Evolutionary conservation across 2,329 filamentous ascomycete genomes (phyloP).

Genomic region (Diplocarpon mali): DNA sequence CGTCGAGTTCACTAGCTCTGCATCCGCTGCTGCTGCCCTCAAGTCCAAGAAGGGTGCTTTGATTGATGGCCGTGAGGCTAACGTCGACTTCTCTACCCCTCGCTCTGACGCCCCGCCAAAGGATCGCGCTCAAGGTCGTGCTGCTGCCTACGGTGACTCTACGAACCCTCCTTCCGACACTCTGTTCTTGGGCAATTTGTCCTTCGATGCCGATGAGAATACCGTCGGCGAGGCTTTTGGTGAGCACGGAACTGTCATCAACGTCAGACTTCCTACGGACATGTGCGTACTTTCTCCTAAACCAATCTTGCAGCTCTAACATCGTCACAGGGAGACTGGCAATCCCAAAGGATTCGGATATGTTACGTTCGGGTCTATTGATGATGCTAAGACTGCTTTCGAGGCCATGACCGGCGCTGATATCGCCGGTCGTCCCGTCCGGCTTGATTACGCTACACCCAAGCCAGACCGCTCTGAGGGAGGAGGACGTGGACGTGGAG

Average conservation of each 20-base stretch:
- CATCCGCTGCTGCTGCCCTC: slow-evolving; percentile 51
- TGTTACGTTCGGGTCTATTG: slow-evolving; percentile 55
- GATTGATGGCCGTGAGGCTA: slow-evolving; percentile 55
- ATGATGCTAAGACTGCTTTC: slow-evolving; percentile 54
- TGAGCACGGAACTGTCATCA: slow-evolving; percentile 49
- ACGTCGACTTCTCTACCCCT: slow-evolving; percentile 58
- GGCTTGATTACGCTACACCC: slow-evolving; percentile 57
- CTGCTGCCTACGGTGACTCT: slow-evolving; percentile 50
- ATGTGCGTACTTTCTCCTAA: slow-evolving; percentile 27
- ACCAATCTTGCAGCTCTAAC: slow-evolving; percentile 18
- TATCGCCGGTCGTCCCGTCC: slow-evolving; percentile 52
- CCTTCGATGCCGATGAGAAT: slow-evolving; percentile 57
- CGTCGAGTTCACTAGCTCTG: slow-evolving; percentile 53
- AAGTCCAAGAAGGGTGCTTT: slow-evolving; percentile 52
- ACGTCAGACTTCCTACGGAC: slow-evolving; percentile 61
- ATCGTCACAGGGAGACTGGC: slow-evolving; percentile 41
- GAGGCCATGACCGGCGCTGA: slow-evolving; percentile 52
- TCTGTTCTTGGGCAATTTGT: slow-evolving; percentile 62
- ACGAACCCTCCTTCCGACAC: slow-evolving; percentile 54
- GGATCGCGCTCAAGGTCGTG: slow-evolving; percentile 39
- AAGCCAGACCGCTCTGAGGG: slow-evolving; percentile 39
- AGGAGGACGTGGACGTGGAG: slow-evolving; percentile 33
- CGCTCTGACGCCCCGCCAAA: slow-evolving; percentile 39
- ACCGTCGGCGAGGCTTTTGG: slow-evolving; percentile 52
- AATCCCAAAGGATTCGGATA: slow-evolving; percentile 65